Percentiles rank a stretch among this genome's conserved stretches.
Evolutionary conservation across 129 eudicot genomes (phyloP).

Genomic region (Pseudognaphalium luteoalbum): DNA sequence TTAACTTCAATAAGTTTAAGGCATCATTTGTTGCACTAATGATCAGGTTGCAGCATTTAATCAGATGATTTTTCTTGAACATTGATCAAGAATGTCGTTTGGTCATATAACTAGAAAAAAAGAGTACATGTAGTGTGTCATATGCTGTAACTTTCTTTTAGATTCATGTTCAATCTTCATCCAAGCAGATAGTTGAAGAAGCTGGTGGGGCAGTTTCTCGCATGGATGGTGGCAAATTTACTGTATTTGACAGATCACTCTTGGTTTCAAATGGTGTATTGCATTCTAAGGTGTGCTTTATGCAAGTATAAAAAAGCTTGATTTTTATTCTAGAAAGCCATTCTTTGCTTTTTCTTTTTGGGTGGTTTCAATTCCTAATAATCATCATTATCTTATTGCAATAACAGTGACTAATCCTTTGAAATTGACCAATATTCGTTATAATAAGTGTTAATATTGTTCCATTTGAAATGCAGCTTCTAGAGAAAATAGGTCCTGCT

Average conservation of each 20-base stretch:
- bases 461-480: slow-evolving; percentile 61
- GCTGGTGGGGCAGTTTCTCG: slow-evolving; percentile 94
- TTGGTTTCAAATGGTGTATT: slow-evolving; percentile 81
- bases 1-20: not conserved
- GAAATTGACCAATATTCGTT: not conserved
- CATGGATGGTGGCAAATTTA: slow-evolving; percentile 88
- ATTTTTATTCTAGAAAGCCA: not conserved
- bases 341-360: not conserved
- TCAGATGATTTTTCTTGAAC: not conserved
- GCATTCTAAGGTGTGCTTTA: slow-evolving; percentile 71
- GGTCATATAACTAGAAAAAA: not conserved
- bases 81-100: not conserved
- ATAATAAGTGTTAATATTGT: slow-evolving; percentile 25
- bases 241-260: slow-evolving; percentile 89
- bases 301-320: not conserved
- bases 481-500: slow-evolving; percentile 86
- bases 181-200: slow-evolving; percentile 89
- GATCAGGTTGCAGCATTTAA: not conserved
- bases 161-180: not conserved
- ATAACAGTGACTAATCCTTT: not conserved
- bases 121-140: not conserved
- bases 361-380: not conserved
- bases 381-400: not conserved
- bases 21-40: not conserved
- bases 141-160: not conserved